Base-by-base conservation (phyloP, 495 filamentous ascomycete genomes). In the Podospora fimiseda region DNA sequence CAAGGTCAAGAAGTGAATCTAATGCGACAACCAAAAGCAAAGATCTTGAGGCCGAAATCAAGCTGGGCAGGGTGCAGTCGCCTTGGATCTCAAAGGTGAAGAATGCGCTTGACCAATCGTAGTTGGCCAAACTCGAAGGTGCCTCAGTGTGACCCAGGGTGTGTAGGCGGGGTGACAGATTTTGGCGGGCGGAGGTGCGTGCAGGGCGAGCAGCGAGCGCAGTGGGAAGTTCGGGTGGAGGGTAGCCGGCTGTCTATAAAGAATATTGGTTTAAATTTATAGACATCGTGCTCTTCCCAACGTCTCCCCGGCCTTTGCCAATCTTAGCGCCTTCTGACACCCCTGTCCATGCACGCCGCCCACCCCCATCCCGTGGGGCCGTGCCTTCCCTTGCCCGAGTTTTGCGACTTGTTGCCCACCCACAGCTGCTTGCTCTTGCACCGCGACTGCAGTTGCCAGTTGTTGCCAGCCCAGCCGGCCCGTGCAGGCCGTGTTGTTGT, bases 231-330 rank as follows among this genome's bases (percentile, higher is more conserved):
- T 68, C 61, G 58, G 65, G 65, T 65, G 65, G 67, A 66, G 67
- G 67, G 67, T 65, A 60, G 57, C 44, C 61, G 51, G 52, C 59
- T 48, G 63, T 61, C 66, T 70, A 62, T 70, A 70, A 66, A 66
- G 59, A 68, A 62, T 63, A 61, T 66, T 61, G 62, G 60, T 64
- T 64, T 64, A 65, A 62, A 66, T 70, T 70, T 70, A 67, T 70
- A 70, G 64, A 70, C 67, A 66, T 56, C 63, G 47, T 45, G 56
- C 52, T 44, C 49, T 61, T 60, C 59, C 63, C 55, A 64, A 63
- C 61, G 59, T 59, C 56, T 62, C 24, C 56, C 50, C 21, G 42
- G 56, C 23, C 55, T 59, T 55, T 51, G 48, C 63, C 59, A 52
- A 58, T 62, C 54, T 64, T 66, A 66, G 63, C 63, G 63, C 61